phyloP scores from a whole-genome alignment of 2,329 filamentous ascomycete species.

The Ceratocystis lukuohia region DNA sequence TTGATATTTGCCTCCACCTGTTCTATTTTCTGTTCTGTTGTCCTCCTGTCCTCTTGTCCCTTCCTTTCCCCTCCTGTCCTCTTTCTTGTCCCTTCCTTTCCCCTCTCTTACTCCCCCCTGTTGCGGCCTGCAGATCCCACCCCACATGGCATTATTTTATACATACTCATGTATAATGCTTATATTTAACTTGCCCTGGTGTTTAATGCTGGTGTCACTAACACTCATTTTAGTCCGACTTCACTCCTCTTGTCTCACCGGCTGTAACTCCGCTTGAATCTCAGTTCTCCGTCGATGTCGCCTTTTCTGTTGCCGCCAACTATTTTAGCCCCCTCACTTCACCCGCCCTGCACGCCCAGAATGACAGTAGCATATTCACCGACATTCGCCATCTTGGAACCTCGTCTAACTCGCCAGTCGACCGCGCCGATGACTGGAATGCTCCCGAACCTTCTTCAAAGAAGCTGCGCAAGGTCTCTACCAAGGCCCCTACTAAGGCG shows the following conservation, averaged over 20 bases:
- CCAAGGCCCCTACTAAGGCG: constrained; percentile 41
- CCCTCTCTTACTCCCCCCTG: not conserved
- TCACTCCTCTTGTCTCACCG: constrained; percentile 72
- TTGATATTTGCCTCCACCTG: too few relatives aligned
- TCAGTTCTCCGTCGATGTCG: constrained; percentile 47
- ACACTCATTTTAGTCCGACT: constrained; percentile 43
- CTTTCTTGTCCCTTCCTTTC: not conserved
- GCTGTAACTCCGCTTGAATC: constrained; percentile 68
- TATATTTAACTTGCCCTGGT: not conserved
- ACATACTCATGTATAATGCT: constrained; percentile 11
- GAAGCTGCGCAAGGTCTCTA: constrained; percentile 39
- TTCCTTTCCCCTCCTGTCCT: not conserved
- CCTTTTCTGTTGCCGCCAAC: constrained; percentile 51
- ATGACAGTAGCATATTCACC: constrained; percentile 32
- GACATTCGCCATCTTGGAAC: constrained; percentile 35
- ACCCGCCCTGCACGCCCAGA: constrained; percentile 63
- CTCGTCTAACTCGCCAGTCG: constrained; percentile 41
- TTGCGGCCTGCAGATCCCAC: not conserved
- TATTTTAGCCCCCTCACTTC: constrained; percentile 79
- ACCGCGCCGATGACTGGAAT: constrained; percentile 33
- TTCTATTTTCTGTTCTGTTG: too few relatives aligned
- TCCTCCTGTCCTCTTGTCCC: not conserved
- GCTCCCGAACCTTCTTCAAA: constrained; percentile 27
- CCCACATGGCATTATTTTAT: constrained; percentile 6
- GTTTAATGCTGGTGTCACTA: constrained; percentile 9